Percentiles rank a stretch among this genome's conserved stretches.
Evolutionary conservation across 306 rosid species (phyloP).

Genomic region (Betula pendula): DNA sequence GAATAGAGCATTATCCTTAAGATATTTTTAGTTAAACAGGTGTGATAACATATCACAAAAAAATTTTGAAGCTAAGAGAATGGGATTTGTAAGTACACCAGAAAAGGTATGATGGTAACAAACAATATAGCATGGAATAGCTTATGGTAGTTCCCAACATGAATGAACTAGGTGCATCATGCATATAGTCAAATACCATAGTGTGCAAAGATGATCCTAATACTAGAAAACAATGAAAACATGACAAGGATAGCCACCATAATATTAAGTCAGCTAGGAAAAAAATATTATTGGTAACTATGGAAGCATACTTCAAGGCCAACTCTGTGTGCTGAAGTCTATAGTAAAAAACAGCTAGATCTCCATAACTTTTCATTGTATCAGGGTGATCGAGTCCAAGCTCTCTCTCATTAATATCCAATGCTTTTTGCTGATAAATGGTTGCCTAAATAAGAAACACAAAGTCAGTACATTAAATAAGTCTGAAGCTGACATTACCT

Average conservation of each 20-base stretch:
- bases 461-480: constrained; percentile 12
- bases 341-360: constrained; percentile 96
- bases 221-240: constrained; percentile 13
- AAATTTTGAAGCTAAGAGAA: neutral
- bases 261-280: constrained; percentile 13
- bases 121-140: neutral
- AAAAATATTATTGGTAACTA: constrained; percentile 18
- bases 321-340: constrained; percentile 97
- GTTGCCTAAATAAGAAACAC: constrained; percentile 66
- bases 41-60: neutral
- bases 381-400: constrained; percentile 99
- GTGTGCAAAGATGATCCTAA: neutral
- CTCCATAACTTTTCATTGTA: constrained; percentile 99
- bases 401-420: constrained; percentile 97
- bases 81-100: neutral
- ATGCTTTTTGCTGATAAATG: constrained; percentile 94
- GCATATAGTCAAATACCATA: neutral
- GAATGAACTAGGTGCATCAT: neutral
- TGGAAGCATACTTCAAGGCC: constrained; percentile 80
- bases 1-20: neutral
- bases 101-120: neutral
- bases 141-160: neutral
- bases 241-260: constrained; percentile 9
- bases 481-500: neutral
- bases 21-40: neutral